Evolutionary conservation across 768 basidiomycete genomes (phyloP).

Genomic region (Tulasnella sp.): DNA sequence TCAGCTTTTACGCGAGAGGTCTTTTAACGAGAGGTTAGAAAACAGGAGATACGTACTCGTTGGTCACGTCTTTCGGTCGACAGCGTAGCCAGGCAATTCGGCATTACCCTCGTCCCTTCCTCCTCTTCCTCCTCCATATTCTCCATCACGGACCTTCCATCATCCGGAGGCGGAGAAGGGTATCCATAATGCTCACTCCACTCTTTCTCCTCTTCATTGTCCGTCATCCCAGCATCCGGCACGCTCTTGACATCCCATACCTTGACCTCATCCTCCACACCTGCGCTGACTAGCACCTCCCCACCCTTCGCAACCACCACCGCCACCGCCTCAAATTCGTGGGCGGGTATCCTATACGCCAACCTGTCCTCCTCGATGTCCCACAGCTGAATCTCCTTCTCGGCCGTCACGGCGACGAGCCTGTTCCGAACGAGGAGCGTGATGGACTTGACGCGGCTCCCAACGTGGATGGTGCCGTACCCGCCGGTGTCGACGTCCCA

Average conservation of each 20-base stretch:
- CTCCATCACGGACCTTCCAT: not conserved
- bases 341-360: not conserved
- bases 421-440: not conserved
- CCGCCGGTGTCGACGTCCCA: not conserved
- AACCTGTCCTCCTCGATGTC: not conserved
- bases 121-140: not conserved
- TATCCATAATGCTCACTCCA: not conserved
- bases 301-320: not conserved
- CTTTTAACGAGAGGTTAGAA: no score
- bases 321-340: not conserved
- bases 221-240: not conserved
- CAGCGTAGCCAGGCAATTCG: not conserved
- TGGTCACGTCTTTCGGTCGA: not conserved
- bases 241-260: not conserved
- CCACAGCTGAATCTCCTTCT: not conserved
- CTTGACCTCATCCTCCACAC: not conserved
- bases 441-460: not conserved
- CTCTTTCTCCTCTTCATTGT: not conserved
- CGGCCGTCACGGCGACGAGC: not conserved
- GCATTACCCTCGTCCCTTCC: not conserved
- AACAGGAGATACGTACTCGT: not conserved
- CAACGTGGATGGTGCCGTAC: not conserved
- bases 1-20: no score
- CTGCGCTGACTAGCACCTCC: not conserved
- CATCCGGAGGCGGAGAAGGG: not conserved